These are phyloP conservation scores for Rhododendron ferrugineum DNA, from an alignment of 148 eudicot species.

Conservation along the genomic window DNA sequence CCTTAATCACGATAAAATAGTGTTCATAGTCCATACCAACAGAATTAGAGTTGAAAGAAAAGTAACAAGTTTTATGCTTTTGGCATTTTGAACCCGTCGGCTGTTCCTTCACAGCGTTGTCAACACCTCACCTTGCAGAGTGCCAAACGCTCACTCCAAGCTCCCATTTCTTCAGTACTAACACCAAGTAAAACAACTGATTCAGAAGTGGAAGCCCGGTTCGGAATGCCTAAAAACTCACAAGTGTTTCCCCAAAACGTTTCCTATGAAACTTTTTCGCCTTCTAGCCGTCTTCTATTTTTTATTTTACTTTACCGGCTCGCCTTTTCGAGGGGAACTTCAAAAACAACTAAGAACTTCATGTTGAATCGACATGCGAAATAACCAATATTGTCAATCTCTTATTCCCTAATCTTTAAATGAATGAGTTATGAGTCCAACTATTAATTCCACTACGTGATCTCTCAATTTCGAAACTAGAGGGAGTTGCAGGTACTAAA, in stretches of 20 bases:
- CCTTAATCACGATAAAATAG: background rate
- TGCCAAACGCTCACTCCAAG: background rate
- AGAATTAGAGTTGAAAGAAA: background rate
- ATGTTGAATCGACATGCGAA: no score
- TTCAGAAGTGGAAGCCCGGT: background rate
- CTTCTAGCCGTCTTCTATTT: background rate
- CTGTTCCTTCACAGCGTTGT: background rate
- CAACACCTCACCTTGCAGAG: background rate
- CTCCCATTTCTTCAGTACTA: background rate
- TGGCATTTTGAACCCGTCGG: background rate
- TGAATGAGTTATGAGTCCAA: no score
- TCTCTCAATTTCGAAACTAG: no score
- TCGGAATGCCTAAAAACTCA: background rate
- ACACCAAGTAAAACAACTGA: background rate
- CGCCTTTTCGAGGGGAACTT: background rate
- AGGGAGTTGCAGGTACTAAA: no score
- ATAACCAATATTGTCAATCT: no score
- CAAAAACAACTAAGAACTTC: background rate
- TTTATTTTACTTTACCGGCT: background rate
- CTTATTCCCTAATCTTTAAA: no score
- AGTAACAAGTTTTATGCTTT: background rate
- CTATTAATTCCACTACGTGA: no score
- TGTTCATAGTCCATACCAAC: background rate
- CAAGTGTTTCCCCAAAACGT: background rate
- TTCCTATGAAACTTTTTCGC: background rate